Evolutionary conservation across 2,329 filamentous ascomycete species (phyloP).

Genomic region (Stagonosporopsis rhizophila): DNA sequence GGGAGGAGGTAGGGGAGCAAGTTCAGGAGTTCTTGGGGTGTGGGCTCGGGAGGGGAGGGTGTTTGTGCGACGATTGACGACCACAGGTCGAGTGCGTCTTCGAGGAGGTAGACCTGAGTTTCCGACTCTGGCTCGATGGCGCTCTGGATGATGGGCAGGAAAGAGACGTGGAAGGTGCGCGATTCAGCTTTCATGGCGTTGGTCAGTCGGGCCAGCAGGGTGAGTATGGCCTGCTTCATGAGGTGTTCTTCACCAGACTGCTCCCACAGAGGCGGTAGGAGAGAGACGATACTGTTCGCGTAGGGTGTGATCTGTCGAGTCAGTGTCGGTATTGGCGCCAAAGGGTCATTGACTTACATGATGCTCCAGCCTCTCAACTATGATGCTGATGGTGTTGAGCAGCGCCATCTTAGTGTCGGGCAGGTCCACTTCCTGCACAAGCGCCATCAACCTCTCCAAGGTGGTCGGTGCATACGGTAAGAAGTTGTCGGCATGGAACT

Average conservation of each 20-base stretch:
- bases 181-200: constrained; percentile 82
- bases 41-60: constrained; percentile 51
- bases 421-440: constrained; percentile 81
- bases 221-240: constrained; percentile 92
- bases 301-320: constrained; percentile 62
- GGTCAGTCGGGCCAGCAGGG: constrained; percentile 84
- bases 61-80: constrained; percentile 73
- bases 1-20: constrained; percentile 56
- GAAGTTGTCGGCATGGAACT: constrained; percentile 77
- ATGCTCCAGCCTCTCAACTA: constrained; percentile 82
- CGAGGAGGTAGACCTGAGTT: constrained; percentile 75
- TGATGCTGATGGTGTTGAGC: constrained; percentile 81
- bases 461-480: constrained; percentile 77
- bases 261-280: constrained; percentile 84
- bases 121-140: constrained; percentile 77
- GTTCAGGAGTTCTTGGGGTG: constrained; percentile 52
- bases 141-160: constrained; percentile 82
- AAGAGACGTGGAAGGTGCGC: constrained; percentile 76
- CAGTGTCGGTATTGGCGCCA: background rate
- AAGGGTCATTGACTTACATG: constrained; percentile 56
- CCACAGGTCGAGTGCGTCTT: constrained; percentile 93
- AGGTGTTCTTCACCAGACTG: constrained; percentile 85
- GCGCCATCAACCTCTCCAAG: constrained; percentile 73
- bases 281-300: constrained; percentile 80
- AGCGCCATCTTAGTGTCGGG: constrained; percentile 91